phyloP scores from a whole-genome alignment of 75 land plant genomes.

The Picea glauca region DNA sequence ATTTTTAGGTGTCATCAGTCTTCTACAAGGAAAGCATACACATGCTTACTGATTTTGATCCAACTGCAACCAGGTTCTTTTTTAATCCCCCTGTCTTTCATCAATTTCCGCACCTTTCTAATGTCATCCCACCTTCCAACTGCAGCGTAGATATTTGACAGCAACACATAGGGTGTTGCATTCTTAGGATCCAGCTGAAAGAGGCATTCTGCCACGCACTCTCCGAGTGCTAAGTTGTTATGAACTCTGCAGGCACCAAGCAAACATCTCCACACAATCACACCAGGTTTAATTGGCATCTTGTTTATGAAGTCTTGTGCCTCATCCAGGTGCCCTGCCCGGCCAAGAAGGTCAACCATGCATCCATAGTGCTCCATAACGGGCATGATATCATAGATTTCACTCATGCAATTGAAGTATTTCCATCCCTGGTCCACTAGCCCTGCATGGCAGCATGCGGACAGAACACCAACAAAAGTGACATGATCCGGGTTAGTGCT shows the following conservation, averaged over 20 bases:
- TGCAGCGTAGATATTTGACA: constrained; percentile 31
- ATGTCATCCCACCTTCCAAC: constrained; percentile 18
- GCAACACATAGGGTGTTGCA: constrained; percentile 37
- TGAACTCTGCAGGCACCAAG: constrained; percentile 23
- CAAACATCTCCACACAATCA: constrained; percentile 22
- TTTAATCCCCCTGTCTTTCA: constrained; percentile 23
- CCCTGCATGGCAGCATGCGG: constrained; percentile 58
- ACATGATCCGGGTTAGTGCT: constrained; percentile 31
- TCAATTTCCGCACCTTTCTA: constrained; percentile 17
- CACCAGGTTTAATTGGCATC: constrained; percentile 7
- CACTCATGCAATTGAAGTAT: constrained; percentile 26
- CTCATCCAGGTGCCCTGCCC: constrained; percentile 16
- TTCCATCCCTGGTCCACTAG: constrained; percentile 37
- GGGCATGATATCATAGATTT: constrained; percentile 30
- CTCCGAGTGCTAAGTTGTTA: constrained; percentile 14
- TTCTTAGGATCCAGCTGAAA: constrained; percentile 3
- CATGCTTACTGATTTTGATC: constrained; percentile 5
- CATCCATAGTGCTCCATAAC: constrained; percentile 25
- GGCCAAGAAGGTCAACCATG: constrained; percentile 34
- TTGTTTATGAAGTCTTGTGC: constrained; percentile 19
- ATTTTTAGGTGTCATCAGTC: no score
- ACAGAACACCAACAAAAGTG: constrained; percentile 49
- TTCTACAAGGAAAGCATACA: no score
- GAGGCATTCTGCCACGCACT: background rate
- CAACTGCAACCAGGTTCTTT: constrained; percentile 38